Percentiles rank a stretch among this genome's conserved stretches.
These are phyloP conservation scores for Fusarium guadeloupense DNA, from an alignment of 2,329 filamentous ascomycete species.

Conservation along the genomic window DNA sequence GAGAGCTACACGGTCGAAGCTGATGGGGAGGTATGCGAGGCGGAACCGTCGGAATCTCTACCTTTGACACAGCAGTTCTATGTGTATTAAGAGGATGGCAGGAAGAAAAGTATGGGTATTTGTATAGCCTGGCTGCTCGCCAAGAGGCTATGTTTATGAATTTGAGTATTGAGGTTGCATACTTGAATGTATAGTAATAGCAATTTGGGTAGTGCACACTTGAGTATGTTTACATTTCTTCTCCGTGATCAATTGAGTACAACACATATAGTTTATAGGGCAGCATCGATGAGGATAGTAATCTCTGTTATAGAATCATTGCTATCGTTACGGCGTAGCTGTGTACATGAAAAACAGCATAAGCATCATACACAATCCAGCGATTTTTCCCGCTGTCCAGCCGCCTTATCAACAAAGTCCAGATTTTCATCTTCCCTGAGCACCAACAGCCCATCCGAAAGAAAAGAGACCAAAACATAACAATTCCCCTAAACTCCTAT, in stretches of 20 bases:
- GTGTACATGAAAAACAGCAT: constrained; percentile 40
- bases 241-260: too few relatives aligned
- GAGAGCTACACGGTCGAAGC: constrained; percentile 90
- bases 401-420: constrained; percentile 17
- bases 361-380: constrained; percentile 34
- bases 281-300: background rate
- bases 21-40: constrained; percentile 77
- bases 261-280: too few relatives aligned
- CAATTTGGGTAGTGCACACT: too few relatives aligned
- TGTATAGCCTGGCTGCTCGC: background rate
- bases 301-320: constrained; percentile 38
- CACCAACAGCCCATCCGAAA: constrained; percentile 23
- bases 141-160: background rate
- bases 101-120: background rate
- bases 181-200: too few relatives aligned
- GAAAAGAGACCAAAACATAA: constrained; percentile 15
- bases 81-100: constrained; percentile 66
- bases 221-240: too few relatives aligned
- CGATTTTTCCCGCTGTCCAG: constrained; percentile 16
- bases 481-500: constrained; percentile 38
- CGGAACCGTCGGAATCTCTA: constrained; percentile 75
- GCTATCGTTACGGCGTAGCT: constrained; percentile 45
- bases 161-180: too few relatives aligned
- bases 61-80: constrained; percentile 82
- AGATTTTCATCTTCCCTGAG: constrained; percentile 19